Percentiles rank a stretch among this genome's conserved stretches.
phyloP scores from a whole-genome alignment of 78 protist species.

The Bodo saltans region DNA sequence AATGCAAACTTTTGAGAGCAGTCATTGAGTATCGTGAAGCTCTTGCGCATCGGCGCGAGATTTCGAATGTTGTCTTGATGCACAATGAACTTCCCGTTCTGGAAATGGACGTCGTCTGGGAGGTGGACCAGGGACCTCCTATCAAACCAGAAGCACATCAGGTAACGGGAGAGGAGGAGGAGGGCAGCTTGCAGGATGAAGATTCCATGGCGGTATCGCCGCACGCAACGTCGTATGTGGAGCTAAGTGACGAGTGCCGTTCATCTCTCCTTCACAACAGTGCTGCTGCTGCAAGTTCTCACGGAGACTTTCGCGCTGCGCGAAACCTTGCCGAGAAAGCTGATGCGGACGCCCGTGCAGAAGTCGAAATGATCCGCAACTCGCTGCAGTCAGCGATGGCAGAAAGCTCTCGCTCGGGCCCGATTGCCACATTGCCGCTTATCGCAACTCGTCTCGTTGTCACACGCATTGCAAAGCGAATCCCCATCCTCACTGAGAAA shows the following conservation, averaged over 20 bases:
- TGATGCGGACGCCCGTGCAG: background rate
- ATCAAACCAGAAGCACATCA: background rate
- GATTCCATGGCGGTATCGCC: background rate
- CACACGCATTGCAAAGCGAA: background rate
- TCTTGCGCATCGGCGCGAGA: background rate
- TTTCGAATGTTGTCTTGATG: background rate
- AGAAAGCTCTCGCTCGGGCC: background rate
- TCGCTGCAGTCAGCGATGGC: background rate
- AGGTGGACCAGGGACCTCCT: too few relatives aligned
- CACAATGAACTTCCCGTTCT: background rate
- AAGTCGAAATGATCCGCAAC: background rate
- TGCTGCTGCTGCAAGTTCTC: too few relatives aligned
- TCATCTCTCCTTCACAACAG: too few relatives aligned
- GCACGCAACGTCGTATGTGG: too few relatives aligned
- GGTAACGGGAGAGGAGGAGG: background rate
- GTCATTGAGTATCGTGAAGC: constrained; percentile 38
- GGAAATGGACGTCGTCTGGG: background rate
- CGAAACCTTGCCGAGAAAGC: background rate
- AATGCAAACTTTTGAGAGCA: constrained; percentile 39
- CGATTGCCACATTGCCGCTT: background rate
- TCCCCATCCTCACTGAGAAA: too few relatives aligned
- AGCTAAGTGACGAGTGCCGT: background rate
- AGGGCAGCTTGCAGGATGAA: background rate
- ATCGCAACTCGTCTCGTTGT: background rate
- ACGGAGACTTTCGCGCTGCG: too few relatives aligned